Evolutionary conservation across 306 rosid species (phyloP).

Genomic region (Pueraria montana): DNA sequence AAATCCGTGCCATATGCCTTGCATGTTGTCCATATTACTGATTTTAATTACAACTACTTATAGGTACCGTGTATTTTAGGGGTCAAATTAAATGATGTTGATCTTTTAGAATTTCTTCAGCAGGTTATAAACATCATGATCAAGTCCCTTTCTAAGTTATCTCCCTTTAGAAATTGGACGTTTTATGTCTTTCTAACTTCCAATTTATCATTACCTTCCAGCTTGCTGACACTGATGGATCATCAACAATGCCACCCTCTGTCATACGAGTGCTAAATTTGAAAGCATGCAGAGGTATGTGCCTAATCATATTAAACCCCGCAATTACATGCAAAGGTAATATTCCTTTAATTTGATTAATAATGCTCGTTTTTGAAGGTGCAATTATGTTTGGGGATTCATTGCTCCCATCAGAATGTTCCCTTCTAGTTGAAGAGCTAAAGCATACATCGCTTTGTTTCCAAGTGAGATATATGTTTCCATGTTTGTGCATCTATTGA

Average conservation of each 20-base stretch:
- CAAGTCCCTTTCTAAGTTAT: constrained; percentile 36
- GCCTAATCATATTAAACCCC: constrained; percentile 13
- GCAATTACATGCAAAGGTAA: constrained; percentile 20
- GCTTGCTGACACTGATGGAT: constrained; percentile 96
- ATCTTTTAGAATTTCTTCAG: constrained; percentile 96
- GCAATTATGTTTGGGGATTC: constrained; percentile 99
- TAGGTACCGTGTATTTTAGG: constrained; percentile 97
- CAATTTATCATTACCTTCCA: constrained; percentile 48
- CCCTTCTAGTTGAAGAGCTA: constrained; percentile 90
- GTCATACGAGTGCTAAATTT: constrained; percentile 85
- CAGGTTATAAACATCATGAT: constrained; percentile 67
- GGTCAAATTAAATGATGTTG: constrained; percentile 77
- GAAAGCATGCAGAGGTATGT: constrained; percentile 94
- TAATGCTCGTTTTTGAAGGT: constrained; percentile 60
- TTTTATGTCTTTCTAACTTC: constrained; percentile 23
- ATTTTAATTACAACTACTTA: constrained; percentile 38
- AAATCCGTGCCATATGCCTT: constrained; percentile 12
- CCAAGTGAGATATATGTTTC: constrained; percentile 68
- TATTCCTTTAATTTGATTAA: constrained; percentile 9
- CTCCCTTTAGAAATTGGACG: constrained; percentile 21
- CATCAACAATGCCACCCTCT: constrained; percentile 87
- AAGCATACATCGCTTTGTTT: constrained; percentile 87
- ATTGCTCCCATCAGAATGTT: constrained; percentile 92
- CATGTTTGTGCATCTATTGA: background rate
- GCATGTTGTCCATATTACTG: constrained; percentile 29